Percentiles rank a stretch among this genome's conserved stretches.
These are phyloP conservation scores for Bretziella fagacearum DNA, from an alignment of 2,329 filamentous ascomycete genomes.

Conservation along the genomic window DNA sequence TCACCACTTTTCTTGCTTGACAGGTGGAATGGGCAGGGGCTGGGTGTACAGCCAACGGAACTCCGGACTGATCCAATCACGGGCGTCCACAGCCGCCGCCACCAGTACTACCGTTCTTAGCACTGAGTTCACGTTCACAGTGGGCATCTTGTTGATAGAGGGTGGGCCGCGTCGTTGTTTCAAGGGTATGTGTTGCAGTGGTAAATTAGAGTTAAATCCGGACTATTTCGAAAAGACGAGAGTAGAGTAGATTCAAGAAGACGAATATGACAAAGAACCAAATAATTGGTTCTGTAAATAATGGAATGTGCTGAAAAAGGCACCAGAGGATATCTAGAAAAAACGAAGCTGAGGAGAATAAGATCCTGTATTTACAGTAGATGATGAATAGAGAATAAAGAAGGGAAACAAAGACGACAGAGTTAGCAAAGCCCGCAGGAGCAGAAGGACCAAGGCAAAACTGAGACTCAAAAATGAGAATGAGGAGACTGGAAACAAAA, in stretches of 20 bases:
- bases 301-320: too few species aligned
- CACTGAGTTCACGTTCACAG: constrained; percentile 2
- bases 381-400: not conserved
- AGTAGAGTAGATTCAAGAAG: too few species aligned
- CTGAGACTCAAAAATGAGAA: not conserved
- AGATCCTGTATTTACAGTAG: too few species aligned
- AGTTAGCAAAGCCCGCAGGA: not conserved
- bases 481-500: not conserved
- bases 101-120: constrained; percentile 7
- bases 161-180: too few species aligned
- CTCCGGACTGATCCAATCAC: constrained; percentile 15
- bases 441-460: not conserved
- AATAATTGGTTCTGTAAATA: too few species aligned
- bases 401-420: not conserved
- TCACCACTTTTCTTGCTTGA: constrained; percentile 26
- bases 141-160: constrained; percentile 8
- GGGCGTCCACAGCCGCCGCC: constrained; percentile 6
- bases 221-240: too few species aligned
- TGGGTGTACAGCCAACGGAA: constrained; percentile 14
- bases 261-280: too few species aligned
- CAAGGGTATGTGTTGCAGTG: too few species aligned
- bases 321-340: too few species aligned
- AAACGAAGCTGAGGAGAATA: too few species aligned
- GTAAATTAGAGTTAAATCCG: too few species aligned
- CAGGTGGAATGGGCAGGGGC: constrained; percentile 28